Evolutionary conservation across 176 grass and related monocot genomes (phyloP).

Genomic region (Aegilops bicornis): DNA sequence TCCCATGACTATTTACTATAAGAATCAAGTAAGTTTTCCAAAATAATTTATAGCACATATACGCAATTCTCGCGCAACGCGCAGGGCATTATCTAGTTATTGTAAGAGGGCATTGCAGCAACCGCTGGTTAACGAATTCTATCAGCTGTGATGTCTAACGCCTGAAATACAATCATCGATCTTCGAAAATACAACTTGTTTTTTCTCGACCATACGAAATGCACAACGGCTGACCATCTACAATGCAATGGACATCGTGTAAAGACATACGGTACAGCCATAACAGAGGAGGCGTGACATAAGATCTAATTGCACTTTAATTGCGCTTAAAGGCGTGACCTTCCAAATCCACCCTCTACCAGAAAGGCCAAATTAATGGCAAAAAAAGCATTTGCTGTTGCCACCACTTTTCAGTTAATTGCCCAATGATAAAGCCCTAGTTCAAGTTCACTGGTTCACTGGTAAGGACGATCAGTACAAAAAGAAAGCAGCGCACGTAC

Average conservation of each 20-base stretch:
- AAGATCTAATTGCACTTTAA: background rate
- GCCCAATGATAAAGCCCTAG: background rate
- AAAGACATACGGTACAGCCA: background rate
- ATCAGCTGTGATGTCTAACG: background rate
- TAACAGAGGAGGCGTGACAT: conserved; percentile 6
- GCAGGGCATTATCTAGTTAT: background rate
- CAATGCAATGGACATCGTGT: background rate
- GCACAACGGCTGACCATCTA: background rate
- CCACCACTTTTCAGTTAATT: background rate
- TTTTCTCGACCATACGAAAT: background rate
- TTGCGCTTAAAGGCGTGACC: background rate
- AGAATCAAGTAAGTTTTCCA: too few relatives aligned
- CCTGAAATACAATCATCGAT: background rate
- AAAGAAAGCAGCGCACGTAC: background rate
- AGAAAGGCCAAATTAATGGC: conserved; percentile 28
- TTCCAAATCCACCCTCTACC: conserved; percentile 5
- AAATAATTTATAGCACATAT: too few relatives aligned
- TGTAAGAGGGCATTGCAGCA: background rate
- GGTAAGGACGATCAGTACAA: conserved; percentile 10
- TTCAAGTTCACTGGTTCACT: background rate
- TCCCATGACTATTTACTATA: too few relatives aligned
- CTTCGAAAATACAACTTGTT: background rate
- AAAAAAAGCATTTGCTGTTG: conserved; percentile 2
- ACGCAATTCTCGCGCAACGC: too few relatives aligned
- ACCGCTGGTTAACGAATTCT: background rate